Evolutionary conservation across 1,284 basidiomycete genomes (phyloP), one percentile per base, ranked within the genome.

Genomic region (Moesziomyces globuligerus): DNA sequence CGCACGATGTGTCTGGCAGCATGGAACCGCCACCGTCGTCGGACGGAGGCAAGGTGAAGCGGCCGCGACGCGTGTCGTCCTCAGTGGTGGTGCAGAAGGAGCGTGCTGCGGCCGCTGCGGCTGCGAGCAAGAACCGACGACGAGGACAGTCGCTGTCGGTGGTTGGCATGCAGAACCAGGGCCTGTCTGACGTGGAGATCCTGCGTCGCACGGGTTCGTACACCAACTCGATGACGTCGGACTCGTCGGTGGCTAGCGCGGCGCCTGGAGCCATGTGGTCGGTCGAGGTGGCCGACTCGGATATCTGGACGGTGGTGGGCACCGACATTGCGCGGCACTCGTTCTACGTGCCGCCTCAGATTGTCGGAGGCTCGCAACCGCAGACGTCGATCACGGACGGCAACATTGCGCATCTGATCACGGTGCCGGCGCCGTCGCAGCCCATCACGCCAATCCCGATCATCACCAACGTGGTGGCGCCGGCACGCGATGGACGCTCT

Each of bases 271-370:
- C 65, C 11, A 70, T 59, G 59, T 76, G 74, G 74, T 66, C 64
- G 18, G 58, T 74, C 37, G 74, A 76, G 46, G 73, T 71, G 36
- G 67, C 62, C 3, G 67, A 75, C 84, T 91, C 91, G 37, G 91
- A 91, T 80, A 90, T 94, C 36, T 94, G 93, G 93, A 93, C 92
- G 15, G 92, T 94, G 72, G 91, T 93, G 64, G 91, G 92, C 71
- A 92, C 91, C 53, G 83, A 84, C 37, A 71, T 82, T 43, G 75
- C 75, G 32, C 72, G 81, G 0, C 79, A 83, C 47, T 81, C 83
- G n/a, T 84, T 84, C 69, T 83, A 79, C 69, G 55, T 83, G 7
- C 83, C 83, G 20, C 78, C 79, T 2, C 61, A 75, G 40, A 55
- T 79, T 2, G 60, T 68, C 4, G 66, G 72, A 26, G 79, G 73